phyloP scores from a whole-genome alignment of 2,329 filamentous ascomycete genomes.

The Fusarium duplospermum region DNA sequence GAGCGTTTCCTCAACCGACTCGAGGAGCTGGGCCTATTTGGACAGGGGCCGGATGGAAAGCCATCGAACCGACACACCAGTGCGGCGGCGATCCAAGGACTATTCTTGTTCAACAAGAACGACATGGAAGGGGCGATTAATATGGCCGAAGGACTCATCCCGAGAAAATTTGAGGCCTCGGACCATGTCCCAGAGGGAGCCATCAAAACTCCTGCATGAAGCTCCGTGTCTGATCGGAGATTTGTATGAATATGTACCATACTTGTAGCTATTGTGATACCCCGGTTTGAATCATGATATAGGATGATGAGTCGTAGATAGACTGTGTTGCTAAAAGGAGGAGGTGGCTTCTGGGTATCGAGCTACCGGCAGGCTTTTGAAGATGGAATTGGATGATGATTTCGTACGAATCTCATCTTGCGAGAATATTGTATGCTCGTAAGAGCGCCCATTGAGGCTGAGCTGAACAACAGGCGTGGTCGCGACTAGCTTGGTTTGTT shows the following conservation, averaged over 20 bases:
- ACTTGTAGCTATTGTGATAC: conserved; percentile 33
- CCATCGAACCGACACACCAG: conserved; percentile 71
- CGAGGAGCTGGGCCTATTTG: conserved; percentile 76
- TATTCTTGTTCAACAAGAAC: conserved; percentile 96
- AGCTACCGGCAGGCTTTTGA: neutral
- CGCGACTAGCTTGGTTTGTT: conserved; percentile 9
- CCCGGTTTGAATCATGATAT: conserved; percentile 17
- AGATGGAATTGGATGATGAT: neutral
- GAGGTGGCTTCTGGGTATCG: neutral
- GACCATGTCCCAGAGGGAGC: conserved; percentile 51
- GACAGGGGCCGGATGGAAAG: conserved; percentile 62
- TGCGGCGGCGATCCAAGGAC: conserved; percentile 90
- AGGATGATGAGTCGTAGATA: conserved; percentile 9
- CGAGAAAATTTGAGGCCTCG: conserved; percentile 65
- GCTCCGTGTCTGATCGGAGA: neutral
- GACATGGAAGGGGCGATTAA: conserved; percentile 87
- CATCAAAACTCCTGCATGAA: conserved; percentile 56
- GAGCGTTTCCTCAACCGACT: conserved; percentile 78
- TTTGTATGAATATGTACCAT: conserved; percentile 23
- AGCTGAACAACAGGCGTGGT: conserved; percentile 3
- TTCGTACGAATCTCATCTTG: neutral
- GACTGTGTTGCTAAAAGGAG: neutral
- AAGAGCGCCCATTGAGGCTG: neutral
- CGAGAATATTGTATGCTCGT: neutral
- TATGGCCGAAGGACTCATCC: conserved; percentile 77